Evolutionary conservation across 805 yeast species (phyloP), one percentile per base, ranked within the genome.

Genomic region (Wickerhamiella bombiphila): DNA sequence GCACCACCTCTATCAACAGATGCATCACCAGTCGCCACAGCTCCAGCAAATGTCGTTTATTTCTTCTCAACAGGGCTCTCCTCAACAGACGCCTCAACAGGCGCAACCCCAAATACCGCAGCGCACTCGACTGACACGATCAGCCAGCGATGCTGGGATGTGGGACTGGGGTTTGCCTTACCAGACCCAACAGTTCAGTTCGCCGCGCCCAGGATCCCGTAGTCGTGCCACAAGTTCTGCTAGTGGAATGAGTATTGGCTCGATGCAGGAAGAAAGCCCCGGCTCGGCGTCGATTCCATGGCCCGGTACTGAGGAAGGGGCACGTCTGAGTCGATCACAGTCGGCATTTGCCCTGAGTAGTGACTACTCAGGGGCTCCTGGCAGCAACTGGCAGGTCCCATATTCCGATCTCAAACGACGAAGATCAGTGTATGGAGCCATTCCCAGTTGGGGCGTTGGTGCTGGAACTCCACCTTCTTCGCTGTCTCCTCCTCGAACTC

Each of bases 1-100:
- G 54, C n/a, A 56, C 41, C 53, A 53, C 5, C 37, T 44, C 36
- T 32, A 34, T 20, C 5, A 11, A 34, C 32, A 6, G 24, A 21
- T 26, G 20, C 36, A 14, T 5, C 40, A 37, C 37, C 30, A 28
- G 7, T 17, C 13, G 15, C 38, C n/a, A 8, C 31, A 16, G 37
- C 39, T 35, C 16, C 42, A 39, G 17, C 24, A 42, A 36, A n/a
- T n/a, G n/a, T n/a, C n/a, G n/a, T n/a, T n/a, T n/a, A 42, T 38
- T 11, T 29, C 30, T 2, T 24, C 36, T 34, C 44, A 36, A 24
- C 41, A 22, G 26, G 13, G 11, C 13, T 13, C 32, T 15, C 8
- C 19, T 30, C 44, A 32, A 18, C 29, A 16, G 15, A 2, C 18
- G 32, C 26, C 3, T n/a, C 43, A 37, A 18, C 21, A 29, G 14